phyloP scores from a whole-genome alignment of 768 basidiomycete species.

The Mycena haematopus region DNA sequence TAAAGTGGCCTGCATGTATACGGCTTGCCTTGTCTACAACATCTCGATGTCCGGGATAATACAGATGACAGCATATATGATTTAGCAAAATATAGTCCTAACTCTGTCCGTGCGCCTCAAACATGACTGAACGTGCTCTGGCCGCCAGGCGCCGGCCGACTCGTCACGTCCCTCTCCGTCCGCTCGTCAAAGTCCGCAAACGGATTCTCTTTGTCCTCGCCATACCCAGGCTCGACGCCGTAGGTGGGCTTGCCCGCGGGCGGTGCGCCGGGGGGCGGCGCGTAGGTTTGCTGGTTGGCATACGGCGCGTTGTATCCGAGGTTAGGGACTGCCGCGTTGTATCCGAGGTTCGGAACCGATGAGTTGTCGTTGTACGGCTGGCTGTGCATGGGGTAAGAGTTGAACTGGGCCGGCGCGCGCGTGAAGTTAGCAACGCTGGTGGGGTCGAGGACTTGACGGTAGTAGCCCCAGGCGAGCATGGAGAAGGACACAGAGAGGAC shows the following conservation, averaged over 20 bases:
- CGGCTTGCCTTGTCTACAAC: neutral
- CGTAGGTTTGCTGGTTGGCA: slow-evolving; percentile 45
- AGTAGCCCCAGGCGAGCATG: slow-evolving; percentile 71
- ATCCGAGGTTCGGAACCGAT: slow-evolving; percentile 39
- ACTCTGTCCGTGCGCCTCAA: neutral
- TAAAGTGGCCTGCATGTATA: neutral
- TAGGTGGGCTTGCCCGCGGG: slow-evolving; percentile 40
- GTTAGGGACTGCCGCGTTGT: slow-evolving; percentile 43
- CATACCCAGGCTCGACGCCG: slow-evolving; percentile 31
- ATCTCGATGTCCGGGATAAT: neutral
- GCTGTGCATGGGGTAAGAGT: slow-evolving; percentile 51
- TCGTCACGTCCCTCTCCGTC: slow-evolving; percentile 52
- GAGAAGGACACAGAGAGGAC: slow-evolving; percentile 68
- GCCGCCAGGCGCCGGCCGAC: slow-evolving; percentile 44
- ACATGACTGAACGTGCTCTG: slow-evolving; percentile 34
- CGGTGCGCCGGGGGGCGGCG: slow-evolving; percentile 60
- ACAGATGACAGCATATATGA: neutral
- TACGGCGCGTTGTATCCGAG: slow-evolving; percentile 33
- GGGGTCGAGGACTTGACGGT: slow-evolving; percentile 79
- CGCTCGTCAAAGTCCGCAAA: slow-evolving; percentile 58
- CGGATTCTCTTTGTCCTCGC: slow-evolving; percentile 55
- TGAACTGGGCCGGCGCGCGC: slow-evolving; percentile 51
- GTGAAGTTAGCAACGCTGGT: slow-evolving; percentile 56
- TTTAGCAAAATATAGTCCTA: neutral
- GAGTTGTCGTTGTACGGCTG: slow-evolving; percentile 64